Evolutionary conservation across 1,139 yeast species (phyloP).

Genomic region (Oligophagozyma castellii): DNA sequence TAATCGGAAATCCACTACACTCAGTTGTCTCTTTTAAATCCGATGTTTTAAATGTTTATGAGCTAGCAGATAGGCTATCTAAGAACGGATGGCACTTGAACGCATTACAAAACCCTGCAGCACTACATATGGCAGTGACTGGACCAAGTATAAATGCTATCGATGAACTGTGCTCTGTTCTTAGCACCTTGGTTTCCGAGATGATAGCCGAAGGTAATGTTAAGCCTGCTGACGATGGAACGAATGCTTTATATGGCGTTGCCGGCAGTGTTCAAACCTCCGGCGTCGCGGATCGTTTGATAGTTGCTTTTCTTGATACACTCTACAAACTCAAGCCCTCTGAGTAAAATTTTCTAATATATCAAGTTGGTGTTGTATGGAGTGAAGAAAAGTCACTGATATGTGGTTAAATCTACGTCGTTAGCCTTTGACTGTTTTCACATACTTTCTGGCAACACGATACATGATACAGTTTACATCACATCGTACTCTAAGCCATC

Average conservation of each 20-base stretch:
- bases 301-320: conserved; percentile 69
- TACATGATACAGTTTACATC: no score
- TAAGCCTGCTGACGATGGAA: conserved; percentile 33
- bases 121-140: conserved; percentile 82
- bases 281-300: conserved; percentile 71
- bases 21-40: conserved; percentile 74
- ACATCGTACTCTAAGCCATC: no score
- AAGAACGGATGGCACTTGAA: conserved; percentile 81
- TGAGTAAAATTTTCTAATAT: no score
- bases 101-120: conserved; percentile 78
- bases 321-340: conserved; percentile 31
- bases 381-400: no score
- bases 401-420: no score
- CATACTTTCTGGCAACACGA: no score
- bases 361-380: no score
- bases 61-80: conserved; percentile 54
- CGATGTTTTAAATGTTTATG: conserved; percentile 48
- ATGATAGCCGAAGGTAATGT: conserved; percentile 26
- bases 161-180: conserved; percentile 45
- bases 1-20: conserved; percentile 74
- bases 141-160: conserved; percentile 50
- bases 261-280: conserved; percentile 81
- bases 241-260: conserved; percentile 87
- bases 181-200: conserved; percentile 36
- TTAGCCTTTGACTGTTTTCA: no score